Base-by-base conservation (phyloP, 768 basidiomycete genomes). In the Mycena albidolilacea region DNA sequence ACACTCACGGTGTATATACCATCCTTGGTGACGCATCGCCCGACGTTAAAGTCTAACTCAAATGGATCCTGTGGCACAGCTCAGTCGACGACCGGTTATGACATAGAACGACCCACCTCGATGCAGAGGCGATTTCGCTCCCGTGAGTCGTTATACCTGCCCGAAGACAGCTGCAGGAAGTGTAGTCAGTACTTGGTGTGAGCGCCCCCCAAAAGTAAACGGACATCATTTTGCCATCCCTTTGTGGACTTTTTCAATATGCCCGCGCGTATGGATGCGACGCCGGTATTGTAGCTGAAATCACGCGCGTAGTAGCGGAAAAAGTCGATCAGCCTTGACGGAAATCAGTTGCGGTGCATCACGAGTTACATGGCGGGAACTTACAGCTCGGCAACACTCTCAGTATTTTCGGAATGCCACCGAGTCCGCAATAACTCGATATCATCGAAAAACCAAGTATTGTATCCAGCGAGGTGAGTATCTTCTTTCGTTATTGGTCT, bases 381-480 rank as follows among this genome's bases (percentile, higher is more conserved):
- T 74, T 78, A 96, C 95, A 99, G 85, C 82, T 98, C 96, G 73
- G 96, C 97, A 67, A 98, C 95, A 75, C 89, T 92, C 77, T 99
- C 97, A 65, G 89, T 90, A 82, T 98, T 98, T 75, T 93, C 90
- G n/a, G 95, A 97, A 79, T 92, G 92, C 96, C 97, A 99, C 78
- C 94, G 92, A 80, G 95, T 92, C 77, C 96, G 89, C 69, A 99
- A 86, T 46, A 96, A 88, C 78, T 98, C 96, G 79, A 97, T 93
- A 82, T 99, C 97, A 85, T 99, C 97, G 80, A 98, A 99, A 85
- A 99, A 99, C 95, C 96, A 96, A 78, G 91, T 92, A 83, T 96
- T 95, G 85, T 92, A 88, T 73, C 91, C 95, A 74, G 90, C 90
- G 71, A 96, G 86, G 82, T 94, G 91, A 57, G 90, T 94, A 77